Conservation (phyloP, 768 basidiomycete genomes). For the Termitomyces sp. region DNA sequence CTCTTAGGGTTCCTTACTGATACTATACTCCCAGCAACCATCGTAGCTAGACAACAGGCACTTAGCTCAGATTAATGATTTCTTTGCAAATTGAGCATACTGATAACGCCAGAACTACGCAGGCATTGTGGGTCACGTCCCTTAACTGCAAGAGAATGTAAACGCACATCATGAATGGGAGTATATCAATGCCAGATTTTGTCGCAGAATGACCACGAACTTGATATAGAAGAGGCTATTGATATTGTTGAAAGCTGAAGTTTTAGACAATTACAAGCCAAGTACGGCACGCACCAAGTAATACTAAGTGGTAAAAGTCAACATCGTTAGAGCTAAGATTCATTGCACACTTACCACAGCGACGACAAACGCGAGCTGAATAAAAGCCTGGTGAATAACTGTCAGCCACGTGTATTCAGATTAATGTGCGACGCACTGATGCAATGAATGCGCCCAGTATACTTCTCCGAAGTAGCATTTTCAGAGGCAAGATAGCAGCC, state of each 20-base stretch:
- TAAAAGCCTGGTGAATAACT: too few relatives aligned
- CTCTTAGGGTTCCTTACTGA: too few relatives aligned
- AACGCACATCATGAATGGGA: not conserved
- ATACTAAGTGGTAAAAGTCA: not conserved
- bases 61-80: too few relatives aligned
- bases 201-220: not conserved
- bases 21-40: not conserved
- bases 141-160: too few relatives aligned
- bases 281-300: too few relatives aligned
- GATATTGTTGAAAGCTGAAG: too few relatives aligned
- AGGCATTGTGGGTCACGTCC: too few relatives aligned
- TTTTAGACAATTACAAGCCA: too few relatives aligned
- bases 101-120: not conserved
- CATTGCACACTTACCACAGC: not conserved
- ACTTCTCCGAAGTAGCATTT: not conserved
- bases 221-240: not conserved
- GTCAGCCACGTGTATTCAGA: too few relatives aligned
- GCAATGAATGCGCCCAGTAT: not conserved
- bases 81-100: not conserved
- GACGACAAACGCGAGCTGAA: not conserved
- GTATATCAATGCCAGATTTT: not conserved
- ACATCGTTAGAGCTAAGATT: not conserved
- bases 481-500: not conserved
- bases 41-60: not conserved
- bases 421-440: not conserved